phyloP scores from a whole-genome alignment of 306 rosid species.

The Fragaria vesca region DNA sequence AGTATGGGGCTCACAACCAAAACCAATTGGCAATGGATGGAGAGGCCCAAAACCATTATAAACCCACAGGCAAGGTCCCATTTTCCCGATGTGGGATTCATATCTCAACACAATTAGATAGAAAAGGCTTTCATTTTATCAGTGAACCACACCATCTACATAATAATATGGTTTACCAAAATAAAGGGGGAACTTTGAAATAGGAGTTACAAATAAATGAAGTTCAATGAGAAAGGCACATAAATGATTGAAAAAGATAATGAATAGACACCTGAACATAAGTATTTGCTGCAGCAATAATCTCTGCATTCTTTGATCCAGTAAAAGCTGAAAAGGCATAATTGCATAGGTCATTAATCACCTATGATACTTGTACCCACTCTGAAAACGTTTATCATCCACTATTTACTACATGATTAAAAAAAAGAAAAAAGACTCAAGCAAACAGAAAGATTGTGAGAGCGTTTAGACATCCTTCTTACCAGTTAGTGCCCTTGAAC shows the following conservation, averaged over 20 bases:
- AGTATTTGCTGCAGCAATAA: conserved; percentile 79
- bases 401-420: conserved; percentile 13
- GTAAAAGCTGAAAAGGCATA: conserved; percentile 64
- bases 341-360: conserved; percentile 33
- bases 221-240: not conserved
- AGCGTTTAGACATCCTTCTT: conserved; percentile 25
- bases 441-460: conserved; percentile 6
- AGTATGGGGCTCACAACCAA: too few relatives aligned
- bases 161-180: not conserved
- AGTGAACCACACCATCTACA: not conserved
- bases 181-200: not conserved
- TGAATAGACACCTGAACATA: conserved; percentile 68
- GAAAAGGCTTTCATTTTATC: not conserved
- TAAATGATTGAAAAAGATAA: not conserved
- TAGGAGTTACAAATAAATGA: not conserved
- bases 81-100: too few relatives aligned
- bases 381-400: conserved; percentile 12
- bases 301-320: conserved; percentile 64
- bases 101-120: not conserved
- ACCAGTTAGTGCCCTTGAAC: conserved; percentile 75
- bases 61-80: too few relatives aligned
- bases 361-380: conserved; percentile 23
- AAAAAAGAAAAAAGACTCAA: not conserved
- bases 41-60: too few relatives aligned
- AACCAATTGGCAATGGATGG: too few relatives aligned